Evolutionary conservation across 2,329 filamentous ascomycete species (phyloP).

Genomic region (Calonectria henricotiae): DNA sequence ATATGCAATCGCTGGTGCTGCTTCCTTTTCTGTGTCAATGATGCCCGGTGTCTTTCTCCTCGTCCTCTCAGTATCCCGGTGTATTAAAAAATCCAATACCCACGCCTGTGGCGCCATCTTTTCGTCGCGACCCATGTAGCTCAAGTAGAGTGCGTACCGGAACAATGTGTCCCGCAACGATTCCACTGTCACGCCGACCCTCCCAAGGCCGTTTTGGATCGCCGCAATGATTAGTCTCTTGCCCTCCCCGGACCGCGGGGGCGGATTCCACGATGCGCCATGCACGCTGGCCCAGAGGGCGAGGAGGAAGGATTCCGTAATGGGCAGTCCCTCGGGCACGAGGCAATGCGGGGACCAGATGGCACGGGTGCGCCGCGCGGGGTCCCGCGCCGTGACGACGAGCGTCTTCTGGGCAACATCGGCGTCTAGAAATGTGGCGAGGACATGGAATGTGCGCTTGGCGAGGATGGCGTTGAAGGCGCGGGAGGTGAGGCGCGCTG

Average conservation of each 20-base stretch:
- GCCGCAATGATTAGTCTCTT: conserved; percentile 34
- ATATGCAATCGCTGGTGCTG: conserved; percentile 17
- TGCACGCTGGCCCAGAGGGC: conserved; percentile 54
- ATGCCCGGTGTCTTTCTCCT: background rate
- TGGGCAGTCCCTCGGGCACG: conserved; percentile 53
- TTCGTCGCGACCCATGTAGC: conserved; percentile 52
- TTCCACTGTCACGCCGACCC: conserved; percentile 48
- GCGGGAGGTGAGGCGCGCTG: conserved; percentile 55
- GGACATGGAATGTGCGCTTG: conserved; percentile 50
- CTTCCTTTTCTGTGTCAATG: conserved; percentile 5
- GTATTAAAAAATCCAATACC: conserved; percentile 51
- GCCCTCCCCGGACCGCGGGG: conserved; percentile 27
- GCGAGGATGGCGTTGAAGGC: conserved; percentile 55
- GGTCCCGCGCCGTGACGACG: conserved; percentile 45
- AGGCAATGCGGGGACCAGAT: conserved; percentile 59
- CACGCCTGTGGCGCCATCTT: conserved; percentile 54
- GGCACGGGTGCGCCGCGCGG: conserved; percentile 47
- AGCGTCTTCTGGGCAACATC: conserved; percentile 49
- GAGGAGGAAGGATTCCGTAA: conserved; percentile 55
- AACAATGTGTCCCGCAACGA: conserved; percentile 53
- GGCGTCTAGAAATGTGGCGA: conserved; percentile 55
- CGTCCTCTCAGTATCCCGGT: conserved; percentile 12
- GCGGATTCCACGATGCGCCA: conserved; percentile 49
- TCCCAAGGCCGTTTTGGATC: conserved; percentile 47
- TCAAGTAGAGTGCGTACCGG: conserved; percentile 58